Evolutionary conservation across 2,329 filamentous ascomycete species (phyloP).

Genomic region (Drechslerella stenobrocha): DNA sequence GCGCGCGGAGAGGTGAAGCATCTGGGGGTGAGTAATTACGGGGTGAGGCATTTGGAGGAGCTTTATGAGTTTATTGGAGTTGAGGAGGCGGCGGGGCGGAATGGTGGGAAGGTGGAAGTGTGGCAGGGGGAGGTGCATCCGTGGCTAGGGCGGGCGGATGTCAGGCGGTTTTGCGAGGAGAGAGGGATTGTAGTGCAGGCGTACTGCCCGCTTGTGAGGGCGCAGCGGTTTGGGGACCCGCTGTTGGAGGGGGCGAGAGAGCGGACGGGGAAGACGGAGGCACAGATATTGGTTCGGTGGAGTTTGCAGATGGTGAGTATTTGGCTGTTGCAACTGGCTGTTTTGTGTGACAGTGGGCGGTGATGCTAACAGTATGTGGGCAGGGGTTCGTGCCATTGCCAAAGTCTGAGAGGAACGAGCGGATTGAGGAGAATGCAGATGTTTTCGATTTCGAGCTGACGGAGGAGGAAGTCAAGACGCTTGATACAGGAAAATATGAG

Average conservation of each 20-base stretch:
- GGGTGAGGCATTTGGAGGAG: conserved; percentile 66
- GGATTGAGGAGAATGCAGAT: conserved; percentile 67
- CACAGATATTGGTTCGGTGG: conserved; percentile 79
- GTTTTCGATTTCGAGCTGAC: conserved; percentile 64
- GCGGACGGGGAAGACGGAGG: conserved; percentile 73
- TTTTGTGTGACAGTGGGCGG: not conserved
- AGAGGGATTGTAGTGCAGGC: conserved; percentile 65
- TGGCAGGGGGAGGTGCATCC: conserved; percentile 91
- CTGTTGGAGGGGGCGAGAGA: conserved; percentile 67
- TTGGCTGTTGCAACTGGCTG: not conserved
- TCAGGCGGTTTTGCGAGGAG: conserved; percentile 73
- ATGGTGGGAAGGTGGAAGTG: conserved; percentile 74
- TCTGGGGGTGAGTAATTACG: conserved; percentile 69
- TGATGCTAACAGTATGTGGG: not conserved
- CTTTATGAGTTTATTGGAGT: conserved; percentile 62
- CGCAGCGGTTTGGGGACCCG: conserved; percentile 71
- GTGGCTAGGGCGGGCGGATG: conserved; percentile 78
- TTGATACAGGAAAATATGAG: conserved; percentile 62
- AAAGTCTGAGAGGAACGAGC: conserved; percentile 70
- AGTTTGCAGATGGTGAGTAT: conserved; percentile 68
- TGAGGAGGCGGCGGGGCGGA: conserved; percentile 57
- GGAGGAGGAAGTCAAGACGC: conserved; percentile 60
- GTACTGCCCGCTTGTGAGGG: conserved; percentile 66
- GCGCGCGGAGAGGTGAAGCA: conserved; percentile 66
- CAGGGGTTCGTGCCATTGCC: conserved; percentile 71